Conservation (phyloP, 805 yeast species). For the Wickerhamomyces hampshirensis region DNA sequence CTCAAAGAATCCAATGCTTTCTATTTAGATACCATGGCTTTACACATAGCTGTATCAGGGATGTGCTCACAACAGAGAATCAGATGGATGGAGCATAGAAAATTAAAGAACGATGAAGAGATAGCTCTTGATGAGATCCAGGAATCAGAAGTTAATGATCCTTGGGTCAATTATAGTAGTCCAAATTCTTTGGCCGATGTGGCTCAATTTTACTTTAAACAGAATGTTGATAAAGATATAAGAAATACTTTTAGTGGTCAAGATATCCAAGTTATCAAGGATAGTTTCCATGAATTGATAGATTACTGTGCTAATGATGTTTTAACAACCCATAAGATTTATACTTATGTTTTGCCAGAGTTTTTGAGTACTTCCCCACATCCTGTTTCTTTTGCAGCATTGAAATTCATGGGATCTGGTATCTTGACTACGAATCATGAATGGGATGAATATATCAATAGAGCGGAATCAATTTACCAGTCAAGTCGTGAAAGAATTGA, state of each 20-base stretch:
- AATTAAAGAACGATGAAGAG: conserved; percentile 22
- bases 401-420: conserved; percentile 65
- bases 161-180: conserved; percentile 80
- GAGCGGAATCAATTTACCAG: conserved; percentile 64
- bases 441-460: conserved; percentile 71
- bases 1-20: conserved; percentile 64
- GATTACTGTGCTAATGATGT: conserved; percentile 87
- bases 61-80: conserved; percentile 90
- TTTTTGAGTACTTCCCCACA: conserved; percentile 76
- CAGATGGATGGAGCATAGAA: conserved; percentile 60
- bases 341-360: conserved; percentile 61
- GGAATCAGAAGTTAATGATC: conserved; percentile 49
- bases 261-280: conserved; percentile 48
- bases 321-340: conserved; percentile 64
- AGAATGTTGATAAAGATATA: conserved; percentile 57
- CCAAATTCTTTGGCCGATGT: conserved; percentile 78
- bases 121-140: conserved; percentile 15
- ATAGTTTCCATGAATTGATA: conserved; percentile 57
- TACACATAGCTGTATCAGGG: conserved; percentile 87
- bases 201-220: conserved; percentile 70
- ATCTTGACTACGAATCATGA: conserved; percentile 70
- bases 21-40: conserved; percentile 85
- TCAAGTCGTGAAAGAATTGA: conserved; percentile 53
- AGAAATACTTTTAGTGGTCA: conserved; percentile 60
- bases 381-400: conserved; percentile 89